phyloP scores from a whole-genome alignment of 1,284 basidiomycete genomes.

The Tylopilus sp. region DNA sequence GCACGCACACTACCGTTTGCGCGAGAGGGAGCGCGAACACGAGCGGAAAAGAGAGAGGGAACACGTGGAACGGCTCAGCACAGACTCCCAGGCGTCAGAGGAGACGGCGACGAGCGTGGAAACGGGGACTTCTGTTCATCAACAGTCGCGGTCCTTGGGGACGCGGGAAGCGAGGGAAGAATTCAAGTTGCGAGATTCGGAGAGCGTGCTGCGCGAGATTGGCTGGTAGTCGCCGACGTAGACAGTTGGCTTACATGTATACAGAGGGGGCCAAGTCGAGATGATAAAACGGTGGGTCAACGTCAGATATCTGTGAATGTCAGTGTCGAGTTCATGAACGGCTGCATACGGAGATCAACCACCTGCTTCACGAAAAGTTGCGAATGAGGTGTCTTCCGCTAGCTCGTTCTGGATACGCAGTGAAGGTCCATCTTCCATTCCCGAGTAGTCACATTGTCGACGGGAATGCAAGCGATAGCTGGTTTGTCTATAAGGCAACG shows the following conservation, averaged over 20 bases:
- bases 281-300: too few species aligned
- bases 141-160: background rate
- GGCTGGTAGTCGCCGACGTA: constrained; percentile 13
- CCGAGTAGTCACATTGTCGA: too few species aligned
- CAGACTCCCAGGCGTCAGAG: background rate
- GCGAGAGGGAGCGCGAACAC: constrained; percentile 23
- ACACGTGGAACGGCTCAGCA: background rate
- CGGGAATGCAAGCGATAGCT: too few species aligned
- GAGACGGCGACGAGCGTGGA: background rate
- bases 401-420: too few species aligned
- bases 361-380: background rate
- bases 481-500: too few species aligned
- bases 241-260: too few species aligned
- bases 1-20: constrained; percentile 21
- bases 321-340: too few species aligned
- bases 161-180: background rate
- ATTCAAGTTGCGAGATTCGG: constrained; percentile 24
- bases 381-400: background rate
- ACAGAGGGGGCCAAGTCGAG: too few species aligned
- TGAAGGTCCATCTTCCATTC: too few species aligned
- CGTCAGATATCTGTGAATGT: too few species aligned
- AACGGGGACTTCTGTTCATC: background rate
- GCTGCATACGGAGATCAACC: background rate
- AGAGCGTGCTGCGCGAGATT: constrained; percentile 20
- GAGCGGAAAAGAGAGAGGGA: background rate